Conservation (phyloP, 192 early-diverging fungal species). For the Umbelopsis sp. region DNA sequence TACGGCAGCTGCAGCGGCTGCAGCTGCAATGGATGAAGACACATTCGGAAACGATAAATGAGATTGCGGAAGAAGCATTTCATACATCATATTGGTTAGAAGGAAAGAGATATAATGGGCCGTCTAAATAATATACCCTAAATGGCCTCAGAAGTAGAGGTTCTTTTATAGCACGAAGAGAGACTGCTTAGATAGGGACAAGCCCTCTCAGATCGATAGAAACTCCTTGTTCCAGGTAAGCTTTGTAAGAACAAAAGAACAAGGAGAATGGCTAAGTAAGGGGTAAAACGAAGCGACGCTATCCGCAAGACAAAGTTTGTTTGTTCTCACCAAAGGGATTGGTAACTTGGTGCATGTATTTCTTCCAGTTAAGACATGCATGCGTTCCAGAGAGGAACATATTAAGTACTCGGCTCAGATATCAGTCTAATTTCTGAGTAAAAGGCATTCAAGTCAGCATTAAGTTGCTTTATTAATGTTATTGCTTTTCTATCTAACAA, state of each 20-base stretch:
- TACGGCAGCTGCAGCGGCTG: neutral
- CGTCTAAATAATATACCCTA: too few species aligned
- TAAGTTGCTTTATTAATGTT: too few species aligned
- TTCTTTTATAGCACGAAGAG: conserved; percentile 15
- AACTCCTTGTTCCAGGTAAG: conserved; percentile 1
- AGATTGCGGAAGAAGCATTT: conserved; percentile 9
- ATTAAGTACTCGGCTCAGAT: neutral
- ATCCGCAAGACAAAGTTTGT: conserved; percentile 10
- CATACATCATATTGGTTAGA: conserved; percentile 2
- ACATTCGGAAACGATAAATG: conserved; percentile 10
- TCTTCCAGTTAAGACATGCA: neutral
- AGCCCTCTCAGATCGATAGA: conserved; percentile 4
- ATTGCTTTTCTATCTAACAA: too few species aligned
- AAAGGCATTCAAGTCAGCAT: too few species aligned
- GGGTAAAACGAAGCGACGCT: conserved; percentile 11
- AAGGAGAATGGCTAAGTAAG: conserved; percentile 20
- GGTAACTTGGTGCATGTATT: neutral
- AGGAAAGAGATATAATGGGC: too few species aligned
- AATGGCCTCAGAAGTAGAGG: neutral
- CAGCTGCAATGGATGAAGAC: conserved; percentile 10
- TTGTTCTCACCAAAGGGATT: conserved; percentile 9
- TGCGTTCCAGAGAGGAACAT: neutral
- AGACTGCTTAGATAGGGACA: neutral
- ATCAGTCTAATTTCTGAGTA: too few species aligned
- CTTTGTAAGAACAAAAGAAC: neutral